A percentile compares a stretch with the other conserved stretches of the same genome.
phyloP scores from a whole-genome alignment of 2,329 filamentous ascomycete genomes.

The Pseudogymnoascus sp. region DNA sequence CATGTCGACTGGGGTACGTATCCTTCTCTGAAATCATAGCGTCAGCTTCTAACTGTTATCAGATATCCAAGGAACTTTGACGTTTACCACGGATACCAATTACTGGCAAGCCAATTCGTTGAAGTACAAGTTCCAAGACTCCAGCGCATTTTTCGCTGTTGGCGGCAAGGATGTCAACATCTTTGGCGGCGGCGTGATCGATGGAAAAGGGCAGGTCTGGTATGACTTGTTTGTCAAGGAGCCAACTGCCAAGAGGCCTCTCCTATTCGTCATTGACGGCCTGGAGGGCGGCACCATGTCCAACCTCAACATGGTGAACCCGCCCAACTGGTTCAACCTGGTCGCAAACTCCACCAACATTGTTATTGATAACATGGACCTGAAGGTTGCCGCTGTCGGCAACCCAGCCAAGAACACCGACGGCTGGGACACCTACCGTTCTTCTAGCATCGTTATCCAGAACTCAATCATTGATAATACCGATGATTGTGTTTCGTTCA shows the following conservation, averaged over 20 bases:
- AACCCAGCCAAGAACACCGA: slow-evolving; percentile 60
- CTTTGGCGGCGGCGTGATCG: slow-evolving; percentile 57
- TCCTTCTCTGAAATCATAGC: neutral
- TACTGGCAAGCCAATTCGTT: slow-evolving; percentile 64
- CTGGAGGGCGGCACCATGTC: slow-evolving; percentile 52
- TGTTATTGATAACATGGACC: slow-evolving; percentile 56
- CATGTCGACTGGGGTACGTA: slow-evolving; percentile 53
- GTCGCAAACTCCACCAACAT: slow-evolving; percentile 61
- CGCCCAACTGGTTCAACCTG: slow-evolving; percentile 55
- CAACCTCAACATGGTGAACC: slow-evolving; percentile 55
- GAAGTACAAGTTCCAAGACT: slow-evolving; percentile 59
- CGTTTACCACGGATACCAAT: slow-evolving; percentile 60
- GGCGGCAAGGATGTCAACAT: slow-evolving; percentile 62
- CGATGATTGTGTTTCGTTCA: slow-evolving; percentile 69
- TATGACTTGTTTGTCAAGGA: slow-evolving; percentile 51
- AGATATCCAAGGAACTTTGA: slow-evolving; percentile 54
- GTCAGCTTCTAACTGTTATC: neutral
- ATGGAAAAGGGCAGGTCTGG: slow-evolving; percentile 61
- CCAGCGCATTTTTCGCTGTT: slow-evolving; percentile 60
- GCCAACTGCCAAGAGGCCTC: slow-evolving; percentile 51
- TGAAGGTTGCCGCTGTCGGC: slow-evolving; percentile 49
- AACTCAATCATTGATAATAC: slow-evolving; percentile 59
- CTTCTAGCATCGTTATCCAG: slow-evolving; percentile 57
- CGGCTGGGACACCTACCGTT: slow-evolving; percentile 59
- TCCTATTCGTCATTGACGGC: slow-evolving; percentile 52